Evolutionary conservation across 352 stramenopile species (phyloP).

Genomic region (Pythium plurisporium): DNA sequence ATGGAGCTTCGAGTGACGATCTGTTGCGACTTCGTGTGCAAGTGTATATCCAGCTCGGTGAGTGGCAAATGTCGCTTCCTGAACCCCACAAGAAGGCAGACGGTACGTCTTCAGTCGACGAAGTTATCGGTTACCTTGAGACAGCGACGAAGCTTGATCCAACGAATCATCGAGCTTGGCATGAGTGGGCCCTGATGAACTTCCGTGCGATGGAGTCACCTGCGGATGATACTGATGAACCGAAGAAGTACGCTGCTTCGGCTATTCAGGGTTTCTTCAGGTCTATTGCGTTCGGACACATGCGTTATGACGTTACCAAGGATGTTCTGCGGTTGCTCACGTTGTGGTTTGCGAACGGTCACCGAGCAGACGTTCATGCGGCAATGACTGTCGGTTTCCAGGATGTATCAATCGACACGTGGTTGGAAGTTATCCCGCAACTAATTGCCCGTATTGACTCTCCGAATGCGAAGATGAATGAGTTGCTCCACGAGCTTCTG

Average conservation of each 20-base stretch:
- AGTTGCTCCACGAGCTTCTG: conserved; percentile 82
- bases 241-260: conserved; percentile 82
- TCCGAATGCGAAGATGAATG: conserved; percentile 72
- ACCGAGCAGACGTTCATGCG: conserved; percentile 84
- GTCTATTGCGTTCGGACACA: conserved; percentile 95
- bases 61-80: conserved; percentile 78
- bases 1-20: conserved; percentile 50
- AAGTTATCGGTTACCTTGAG: conserved; percentile 78
- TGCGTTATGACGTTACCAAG: conserved; percentile 92
- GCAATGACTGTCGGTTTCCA: conserved; percentile 86
- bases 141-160: conserved; percentile 78
- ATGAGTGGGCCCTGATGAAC: conserved; percentile 98
- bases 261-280: conserved; percentile 98
- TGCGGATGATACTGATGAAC: conserved; percentile 47
- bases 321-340: conserved; percentile 98
- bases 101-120: conserved; percentile 50
- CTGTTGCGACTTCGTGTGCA: conserved; percentile 75
- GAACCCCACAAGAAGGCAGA: conserved; percentile 72
- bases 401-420: conserved; percentile 96
- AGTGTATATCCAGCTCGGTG: conserved; percentile 80
- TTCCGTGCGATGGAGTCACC: conserved; percentile 84
- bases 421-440: conserved; percentile 98
- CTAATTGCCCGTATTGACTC: conserved; percentile 93
- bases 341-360: conserved; percentile 98
- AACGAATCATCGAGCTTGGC: conserved; percentile 97